A percentile compares a stretch with the other conserved stretches of the same genome.
These are phyloP conservation scores for Naganishia kalamii DNA, from an alignment of 768 basidiomycete species.

Conservation along the genomic window DNA sequence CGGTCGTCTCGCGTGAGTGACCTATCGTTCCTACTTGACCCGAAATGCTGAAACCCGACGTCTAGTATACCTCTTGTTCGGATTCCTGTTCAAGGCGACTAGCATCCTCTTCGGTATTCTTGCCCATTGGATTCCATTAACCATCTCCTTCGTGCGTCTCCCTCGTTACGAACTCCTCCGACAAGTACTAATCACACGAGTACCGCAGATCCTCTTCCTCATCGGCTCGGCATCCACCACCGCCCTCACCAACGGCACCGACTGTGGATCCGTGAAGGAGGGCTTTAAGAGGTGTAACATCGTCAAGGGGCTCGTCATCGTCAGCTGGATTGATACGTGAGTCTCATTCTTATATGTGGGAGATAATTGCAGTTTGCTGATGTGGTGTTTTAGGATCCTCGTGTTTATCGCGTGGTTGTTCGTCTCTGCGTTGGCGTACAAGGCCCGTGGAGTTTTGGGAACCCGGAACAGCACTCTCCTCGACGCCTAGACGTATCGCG, in stretches of 20 bases:
- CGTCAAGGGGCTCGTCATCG: conserved; percentile 45
- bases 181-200: background rate
- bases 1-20: conserved; percentile 36
- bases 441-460: conserved; percentile 36
- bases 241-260: conserved; percentile 39
- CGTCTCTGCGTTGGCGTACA: conserved; percentile 34
- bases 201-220: conserved; percentile 40
- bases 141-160: conserved; percentile 40
- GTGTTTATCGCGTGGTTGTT: conserved; percentile 39
- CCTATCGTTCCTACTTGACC: background rate
- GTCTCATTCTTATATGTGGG: conserved; percentile 20
- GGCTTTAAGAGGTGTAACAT: conserved; percentile 41
- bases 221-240: conserved; percentile 44
- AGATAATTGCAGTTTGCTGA: too few species aligned
- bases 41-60: background rate
- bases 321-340: conserved; percentile 43
- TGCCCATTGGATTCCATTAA: conserved; percentile 37
- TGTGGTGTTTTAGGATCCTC: conserved; percentile 47
- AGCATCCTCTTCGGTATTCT: conserved; percentile 43
- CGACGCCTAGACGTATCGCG: conserved; percentile 2
- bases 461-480: conserved; percentile 18
- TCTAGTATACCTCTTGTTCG: conserved; percentile 40
- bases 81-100: conserved; percentile 35
- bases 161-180: background rate
- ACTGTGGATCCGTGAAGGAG: conserved; percentile 34